These are phyloP conservation scores for Xylaria bambusicola DNA, from an alignment of 495 filamentous ascomycete genomes.

Conservation along the genomic window DNA sequence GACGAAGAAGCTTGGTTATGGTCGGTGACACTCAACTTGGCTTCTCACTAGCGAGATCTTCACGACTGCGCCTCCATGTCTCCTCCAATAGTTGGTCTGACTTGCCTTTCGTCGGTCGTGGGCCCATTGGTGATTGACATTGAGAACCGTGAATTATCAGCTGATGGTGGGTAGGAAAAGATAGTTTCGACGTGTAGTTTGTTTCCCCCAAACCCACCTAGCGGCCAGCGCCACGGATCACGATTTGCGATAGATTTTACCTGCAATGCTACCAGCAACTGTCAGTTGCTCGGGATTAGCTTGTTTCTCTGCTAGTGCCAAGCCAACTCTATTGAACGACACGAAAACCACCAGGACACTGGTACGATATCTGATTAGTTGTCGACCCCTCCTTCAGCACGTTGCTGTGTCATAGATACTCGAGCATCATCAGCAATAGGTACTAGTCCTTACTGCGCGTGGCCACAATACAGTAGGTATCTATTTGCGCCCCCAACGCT, in stretches of 20 bases:
- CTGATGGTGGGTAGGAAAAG: conserved; percentile 9
- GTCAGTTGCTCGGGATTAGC: not conserved
- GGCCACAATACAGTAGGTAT: not conserved
- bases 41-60: conserved; percentile 12
- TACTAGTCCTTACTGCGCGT: not conserved
- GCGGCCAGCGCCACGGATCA: not conserved
- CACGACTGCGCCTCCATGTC: conserved; percentile 16
- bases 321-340: conserved; percentile 3
- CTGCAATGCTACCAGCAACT: conserved; percentile 4
- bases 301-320: not conserved
- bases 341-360: conserved; percentile 9
- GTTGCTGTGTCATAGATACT: not conserved
- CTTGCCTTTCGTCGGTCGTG: not conserved
- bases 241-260: conserved; percentile 6
- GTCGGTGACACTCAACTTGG: not conserved
- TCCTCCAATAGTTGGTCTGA: conserved; percentile 9
- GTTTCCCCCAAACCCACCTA: not conserved
- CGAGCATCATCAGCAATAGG: not conserved
- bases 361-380: conserved; percentile 10
- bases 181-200: not conserved
- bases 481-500: conserved; percentile 9
- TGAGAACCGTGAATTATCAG: conserved; percentile 10
- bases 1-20: conserved; percentile 10
- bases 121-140: not conserved
- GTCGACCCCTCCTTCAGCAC: not conserved